phyloP scores from a whole-genome alignment of 2,329 filamentous ascomycete species.

The Hymenoscyphus albidus region DNA sequence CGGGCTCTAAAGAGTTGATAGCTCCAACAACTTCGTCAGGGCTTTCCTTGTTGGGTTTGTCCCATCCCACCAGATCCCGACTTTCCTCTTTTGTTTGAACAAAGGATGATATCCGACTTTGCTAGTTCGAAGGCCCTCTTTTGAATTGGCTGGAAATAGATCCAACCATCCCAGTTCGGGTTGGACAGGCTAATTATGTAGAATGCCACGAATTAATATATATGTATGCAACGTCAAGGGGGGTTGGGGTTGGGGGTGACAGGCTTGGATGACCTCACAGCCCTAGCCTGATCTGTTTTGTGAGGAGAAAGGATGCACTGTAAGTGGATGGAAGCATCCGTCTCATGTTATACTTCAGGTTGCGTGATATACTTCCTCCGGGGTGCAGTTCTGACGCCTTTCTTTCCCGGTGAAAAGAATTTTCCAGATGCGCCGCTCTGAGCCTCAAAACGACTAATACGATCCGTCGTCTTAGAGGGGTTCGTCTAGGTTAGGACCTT shows the following conservation, averaged over 20 bases:
- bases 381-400: too few relatives aligned
- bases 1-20: not conserved
- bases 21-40: not conserved
- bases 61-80: not conserved
- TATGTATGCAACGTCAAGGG: not conserved
- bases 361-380: too few relatives aligned
- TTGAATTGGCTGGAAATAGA: not conserved
- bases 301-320: too few relatives aligned
- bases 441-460: too few relatives aligned
- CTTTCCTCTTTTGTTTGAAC: too few relatives aligned
- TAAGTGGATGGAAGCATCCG: too few relatives aligned
- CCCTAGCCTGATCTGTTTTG: not conserved
- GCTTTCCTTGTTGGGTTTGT: not conserved
- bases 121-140: not conserved
- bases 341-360: too few relatives aligned
- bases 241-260: not conserved
- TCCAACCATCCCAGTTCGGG: not conserved
- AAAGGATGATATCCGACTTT: not conserved
- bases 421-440: too few relatives aligned
- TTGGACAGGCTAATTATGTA: not conserved
- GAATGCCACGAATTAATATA: not conserved
- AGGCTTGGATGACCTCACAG: not conserved
- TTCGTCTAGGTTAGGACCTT: too few relatives aligned
- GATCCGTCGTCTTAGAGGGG: too few relatives aligned
- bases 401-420: too few relatives aligned